Percentiles rank a stretch among this genome's conserved stretches.
phyloP scores from a whole-genome alignment of 768 basidiomycete genomes.

The Amylocystis lapponica region DNA sequence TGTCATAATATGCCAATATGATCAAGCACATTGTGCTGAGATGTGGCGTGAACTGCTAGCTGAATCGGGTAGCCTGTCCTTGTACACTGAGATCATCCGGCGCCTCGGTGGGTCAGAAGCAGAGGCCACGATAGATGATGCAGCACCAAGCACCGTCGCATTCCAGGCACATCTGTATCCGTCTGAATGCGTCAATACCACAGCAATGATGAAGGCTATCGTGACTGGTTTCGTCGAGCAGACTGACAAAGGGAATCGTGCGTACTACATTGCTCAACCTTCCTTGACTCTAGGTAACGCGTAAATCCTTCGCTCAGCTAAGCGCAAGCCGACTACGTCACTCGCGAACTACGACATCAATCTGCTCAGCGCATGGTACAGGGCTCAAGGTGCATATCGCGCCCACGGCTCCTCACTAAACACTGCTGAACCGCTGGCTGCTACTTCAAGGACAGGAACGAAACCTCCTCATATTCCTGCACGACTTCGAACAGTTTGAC shows the following conservation, averaged over 20 bases:
- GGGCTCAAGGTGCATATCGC: conserved; percentile 3
- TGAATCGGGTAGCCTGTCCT: conserved; percentile 7
- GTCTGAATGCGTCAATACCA: conserved; percentile 48
- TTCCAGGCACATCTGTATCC: conserved; percentile 48
- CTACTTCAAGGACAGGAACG: conserved; percentile 7
- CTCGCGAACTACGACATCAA: conserved; percentile 59
- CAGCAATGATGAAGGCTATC: conserved; percentile 48
- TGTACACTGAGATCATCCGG: conserved; percentile 3
- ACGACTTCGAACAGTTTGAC: conserved; percentile 74
- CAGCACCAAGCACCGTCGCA: conserved; percentile 9
- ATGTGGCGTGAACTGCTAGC: conserved; percentile 24
- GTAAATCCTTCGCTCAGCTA: not conserved
- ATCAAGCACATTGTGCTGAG: no score
- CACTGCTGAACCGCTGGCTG: no score
- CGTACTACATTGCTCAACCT: not conserved
- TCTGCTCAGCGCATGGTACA: conserved; percentile 56
- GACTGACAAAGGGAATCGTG: not conserved
- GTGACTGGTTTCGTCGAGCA: conserved; percentile 47
- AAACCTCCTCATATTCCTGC: conserved; percentile 55
- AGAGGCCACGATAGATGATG: conserved; percentile 5
- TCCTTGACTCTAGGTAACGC: not conserved
- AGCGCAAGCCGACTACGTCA: conserved; percentile 43
- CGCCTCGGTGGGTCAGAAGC: not conserved
- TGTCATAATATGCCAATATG: conserved; percentile 9
- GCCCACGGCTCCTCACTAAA: no score